Conservation (phyloP, 208 protist species). For the Crithidia expoeki region DNA sequence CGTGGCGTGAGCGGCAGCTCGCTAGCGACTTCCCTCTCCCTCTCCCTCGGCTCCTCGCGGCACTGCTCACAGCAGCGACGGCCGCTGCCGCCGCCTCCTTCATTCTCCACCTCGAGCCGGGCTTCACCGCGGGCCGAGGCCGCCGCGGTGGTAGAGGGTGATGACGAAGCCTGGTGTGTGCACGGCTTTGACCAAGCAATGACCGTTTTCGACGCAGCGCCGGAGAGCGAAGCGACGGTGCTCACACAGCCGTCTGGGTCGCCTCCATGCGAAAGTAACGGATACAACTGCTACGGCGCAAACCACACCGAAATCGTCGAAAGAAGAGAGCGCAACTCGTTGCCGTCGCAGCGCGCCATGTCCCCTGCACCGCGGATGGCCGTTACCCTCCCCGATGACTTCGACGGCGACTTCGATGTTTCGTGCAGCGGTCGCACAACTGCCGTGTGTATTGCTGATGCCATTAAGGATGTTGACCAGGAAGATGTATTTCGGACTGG, state of each 20-base stretch:
- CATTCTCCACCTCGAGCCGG: not conserved
- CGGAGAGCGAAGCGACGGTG: conserved; percentile 27
- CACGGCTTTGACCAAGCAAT: not conserved
- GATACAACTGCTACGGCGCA: too few species aligned
- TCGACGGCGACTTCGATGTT: conserved; percentile 20
- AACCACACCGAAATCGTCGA: not conserved
- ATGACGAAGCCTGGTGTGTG: not conserved
- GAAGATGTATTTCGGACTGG: too few species aligned
- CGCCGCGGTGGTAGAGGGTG: not conserved
- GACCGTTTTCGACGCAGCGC: conserved; percentile 6
- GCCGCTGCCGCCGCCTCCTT: not conserved
- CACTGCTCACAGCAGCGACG: not conserved
- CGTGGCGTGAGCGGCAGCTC: conserved; percentile 4
- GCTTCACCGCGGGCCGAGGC: not conserved
- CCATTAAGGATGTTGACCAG: too few species aligned
- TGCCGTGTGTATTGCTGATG: not conserved
- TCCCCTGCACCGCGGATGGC: conserved; percentile 29
- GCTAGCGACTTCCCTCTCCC: not conserved
- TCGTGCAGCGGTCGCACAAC: not conserved
- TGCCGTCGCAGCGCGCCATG: conserved; percentile 6
- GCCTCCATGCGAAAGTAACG: not conserved
- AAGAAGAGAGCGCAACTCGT: too few species aligned
- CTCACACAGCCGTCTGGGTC: conserved; percentile 15
- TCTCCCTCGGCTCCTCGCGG: conserved; percentile 11
- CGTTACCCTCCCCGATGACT: conserved; percentile 15